Base-by-base conservation (phyloP, 331 rosid species). In the Malus hybrid region DNA sequence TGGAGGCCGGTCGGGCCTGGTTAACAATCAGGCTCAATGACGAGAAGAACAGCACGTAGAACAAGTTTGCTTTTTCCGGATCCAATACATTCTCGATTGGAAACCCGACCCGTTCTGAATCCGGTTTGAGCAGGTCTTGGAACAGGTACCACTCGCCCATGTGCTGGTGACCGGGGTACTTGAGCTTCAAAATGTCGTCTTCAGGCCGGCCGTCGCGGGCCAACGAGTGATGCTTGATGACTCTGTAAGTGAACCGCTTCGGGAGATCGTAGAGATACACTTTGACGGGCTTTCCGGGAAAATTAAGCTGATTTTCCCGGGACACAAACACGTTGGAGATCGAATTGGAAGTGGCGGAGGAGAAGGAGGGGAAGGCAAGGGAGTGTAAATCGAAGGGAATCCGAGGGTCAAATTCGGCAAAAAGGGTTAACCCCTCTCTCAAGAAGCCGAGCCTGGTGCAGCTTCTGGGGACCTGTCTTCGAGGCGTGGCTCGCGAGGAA, bases 111-210 rank as follows among this genome's bases (percentile, higher is more conserved):
- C 96, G 95, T 11, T 83, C 85, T 1, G 84, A 73, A 0, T 82
- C 87, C 71, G 89, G 77, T 34, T 88, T 80, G 24, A 71, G 50
- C 3, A 94, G 87, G 81, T 94, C 96, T 27, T 75, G 19, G 81
- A 81, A 94, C 10, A 94, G 80, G 76, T 90, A 89, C 99, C 99
- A 94, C 79, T 94, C 99, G 19, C 92, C 85, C 99, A 94, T 94
- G 83, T 94, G 97, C 84, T 94, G 99, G 76, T 94, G 99, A 10
- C 99, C 99, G 0, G 99, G 99, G 81, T 92, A 95, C 76, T 82
- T 86, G 63, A 90, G 86, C 34, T 67, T 24, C 3, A 84, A 3
- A 27, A 57, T 48, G 80, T 75, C 84, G 1, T 46, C 70, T 11
- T 15, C 50, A 28, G 79, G 69, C 7, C 66, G 84, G 29, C 85